Percentiles rank a stretch among this genome's conserved stretches.
phyloP scores from a whole-genome alignment of 2,329 filamentous ascomycete species.

The Cladobotryum protrusum region DNA sequence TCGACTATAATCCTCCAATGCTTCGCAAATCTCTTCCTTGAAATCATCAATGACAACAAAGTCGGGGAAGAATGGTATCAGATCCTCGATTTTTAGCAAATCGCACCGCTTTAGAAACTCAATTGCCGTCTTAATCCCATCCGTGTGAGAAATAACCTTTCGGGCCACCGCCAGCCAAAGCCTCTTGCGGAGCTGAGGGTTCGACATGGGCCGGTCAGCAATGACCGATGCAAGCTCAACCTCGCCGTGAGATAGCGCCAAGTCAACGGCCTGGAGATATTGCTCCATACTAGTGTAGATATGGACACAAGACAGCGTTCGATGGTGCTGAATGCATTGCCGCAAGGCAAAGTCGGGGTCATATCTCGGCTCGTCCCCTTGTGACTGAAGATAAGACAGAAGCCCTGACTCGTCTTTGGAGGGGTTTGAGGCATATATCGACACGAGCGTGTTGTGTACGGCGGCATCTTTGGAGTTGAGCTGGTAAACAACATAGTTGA shows the following conservation, averaged over 20 bases:
- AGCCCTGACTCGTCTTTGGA: constrained; percentile 80
- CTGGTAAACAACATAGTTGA: constrained; percentile 88
- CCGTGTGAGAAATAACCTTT: constrained; percentile 81
- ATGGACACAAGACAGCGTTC: constrained; percentile 90
- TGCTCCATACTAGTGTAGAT: constrained; percentile 97
- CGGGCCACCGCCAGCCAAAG: constrained; percentile 93
- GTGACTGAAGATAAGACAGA: constrained; percentile 81
- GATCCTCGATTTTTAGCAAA: constrained; percentile 85
- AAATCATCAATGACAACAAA: constrained; percentile 99
- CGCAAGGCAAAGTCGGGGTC: constrained; percentile 95
- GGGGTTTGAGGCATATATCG: constrained; percentile 84
- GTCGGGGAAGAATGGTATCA: constrained; percentile 97
- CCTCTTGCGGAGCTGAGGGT: constrained; percentile 78
- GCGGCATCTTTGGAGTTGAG: constrained; percentile 74
- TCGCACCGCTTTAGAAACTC: constrained; percentile 90
- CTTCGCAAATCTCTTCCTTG: constrained; percentile 94
- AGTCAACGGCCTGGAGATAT: constrained; percentile 85
- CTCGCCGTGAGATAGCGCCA: constrained; percentile 83
- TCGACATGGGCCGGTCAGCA: constrained; percentile 76
- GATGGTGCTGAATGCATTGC: constrained; percentile 88
- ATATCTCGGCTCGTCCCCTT: constrained; percentile 79
- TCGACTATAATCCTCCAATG: constrained; percentile 86
- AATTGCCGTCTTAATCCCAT: constrained; percentile 87
- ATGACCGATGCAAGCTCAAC: constrained; percentile 85
- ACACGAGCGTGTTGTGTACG: constrained; percentile 94